These are phyloP conservation scores for Hansenula lynferdii DNA, from an alignment of 1,139 yeast species.

Conservation along the genomic window DNA sequence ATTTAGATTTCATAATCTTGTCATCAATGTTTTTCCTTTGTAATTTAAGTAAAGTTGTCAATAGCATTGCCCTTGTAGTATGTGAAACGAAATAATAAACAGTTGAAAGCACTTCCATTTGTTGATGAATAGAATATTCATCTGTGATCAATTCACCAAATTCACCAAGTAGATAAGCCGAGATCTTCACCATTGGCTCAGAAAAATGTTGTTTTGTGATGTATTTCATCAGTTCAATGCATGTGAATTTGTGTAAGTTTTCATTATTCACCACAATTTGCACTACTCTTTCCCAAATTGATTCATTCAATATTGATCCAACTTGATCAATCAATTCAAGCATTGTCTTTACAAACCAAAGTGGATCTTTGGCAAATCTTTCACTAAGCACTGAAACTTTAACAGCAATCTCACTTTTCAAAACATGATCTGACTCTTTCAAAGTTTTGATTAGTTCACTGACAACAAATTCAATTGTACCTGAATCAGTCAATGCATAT, in stretches of 20 bases:
- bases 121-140: constrained; percentile 41
- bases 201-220: constrained; percentile 37
- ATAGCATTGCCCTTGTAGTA: constrained; percentile 62
- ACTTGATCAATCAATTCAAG: constrained; percentile 66
- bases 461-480: constrained; percentile 56
- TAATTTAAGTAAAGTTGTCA: constrained; percentile 63
- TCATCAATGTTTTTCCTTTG: constrained; percentile 45
- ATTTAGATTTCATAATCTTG: constrained; percentile 43
- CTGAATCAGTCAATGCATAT: constrained; percentile 62
- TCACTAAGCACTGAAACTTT: constrained; percentile 84
- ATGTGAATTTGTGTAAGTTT: constrained; percentile 61
- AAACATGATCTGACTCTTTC: constrained; percentile 51
- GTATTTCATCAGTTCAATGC: constrained; percentile 43
- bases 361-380: constrained; percentile 69
- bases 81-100: constrained; percentile 58
- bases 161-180: constrained; percentile 80
- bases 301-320: constrained; percentile 62
- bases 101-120: constrained; percentile 61
- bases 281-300: constrained; percentile 85
- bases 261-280: constrained; percentile 86
- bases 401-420: constrained; percentile 72
- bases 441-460: constrained; percentile 60
- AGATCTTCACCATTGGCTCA: constrained; percentile 70
- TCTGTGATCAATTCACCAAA: constrained; percentile 54
- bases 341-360: constrained; percentile 83